Conservation (phyloP, 805 yeast species). For the Pichia rugopelliculosa region DNA sequence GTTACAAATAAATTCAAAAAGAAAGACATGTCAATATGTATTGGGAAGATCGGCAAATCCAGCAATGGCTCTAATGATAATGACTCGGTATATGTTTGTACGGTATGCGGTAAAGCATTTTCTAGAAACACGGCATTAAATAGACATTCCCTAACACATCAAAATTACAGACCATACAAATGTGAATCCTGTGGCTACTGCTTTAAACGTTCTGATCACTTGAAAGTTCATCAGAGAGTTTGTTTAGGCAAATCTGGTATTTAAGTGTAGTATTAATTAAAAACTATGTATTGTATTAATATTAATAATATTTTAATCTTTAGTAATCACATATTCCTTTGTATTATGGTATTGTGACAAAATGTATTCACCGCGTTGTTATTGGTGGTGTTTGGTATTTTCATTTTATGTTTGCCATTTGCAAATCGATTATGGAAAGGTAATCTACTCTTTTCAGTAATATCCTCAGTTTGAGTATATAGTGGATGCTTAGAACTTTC, state of each 20-base stretch:
- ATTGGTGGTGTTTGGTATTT: constrained; percentile 1
- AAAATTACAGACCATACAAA: constrained; percentile 22
- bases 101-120: constrained; percentile 21
- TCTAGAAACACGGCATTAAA: constrained; percentile 23
- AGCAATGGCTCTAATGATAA: neutral
- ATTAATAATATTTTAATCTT: too few species aligned
- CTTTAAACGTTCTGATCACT: constrained; percentile 24
- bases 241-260: neutral
- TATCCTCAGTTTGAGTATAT: too few species aligned
- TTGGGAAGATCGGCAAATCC: too few species aligned
- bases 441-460: too few species aligned
- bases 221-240: constrained; percentile 19
- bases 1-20: neutral
- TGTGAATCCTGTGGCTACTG: constrained; percentile 23
- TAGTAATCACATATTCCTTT: too few species aligned
- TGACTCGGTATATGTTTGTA: constrained; percentile 14
- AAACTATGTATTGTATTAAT: neutral
- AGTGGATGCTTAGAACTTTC: neutral
- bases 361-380: constrained; percentile 1
- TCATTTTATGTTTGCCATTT: neutral
- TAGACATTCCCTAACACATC: constrained; percentile 23
- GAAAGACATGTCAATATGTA: neutral
- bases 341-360: neutral
- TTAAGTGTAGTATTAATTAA: neutral
- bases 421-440: too few species aligned